These are phyloP conservation scores for Zychaea mexicana DNA, from an alignment of 371 early-diverging fungal species.

Conservation along the genomic window DNA sequence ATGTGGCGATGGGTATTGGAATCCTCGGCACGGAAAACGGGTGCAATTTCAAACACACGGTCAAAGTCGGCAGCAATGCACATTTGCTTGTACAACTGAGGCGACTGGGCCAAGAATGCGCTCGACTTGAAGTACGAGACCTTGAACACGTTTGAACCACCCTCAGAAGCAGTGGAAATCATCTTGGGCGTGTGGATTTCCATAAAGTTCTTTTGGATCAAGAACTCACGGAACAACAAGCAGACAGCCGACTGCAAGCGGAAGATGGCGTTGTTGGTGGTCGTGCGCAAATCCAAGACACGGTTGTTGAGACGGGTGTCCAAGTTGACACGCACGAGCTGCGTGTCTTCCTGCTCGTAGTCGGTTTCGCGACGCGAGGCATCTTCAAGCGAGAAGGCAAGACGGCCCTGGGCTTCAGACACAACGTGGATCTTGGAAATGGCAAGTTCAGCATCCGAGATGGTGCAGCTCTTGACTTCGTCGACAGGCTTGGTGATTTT, in stretches of 20 bases:
- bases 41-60: conserved; percentile 98
- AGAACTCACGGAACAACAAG: conserved; percentile 93
- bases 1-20: conserved; percentile 99
- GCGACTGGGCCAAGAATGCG: conserved; percentile 99
- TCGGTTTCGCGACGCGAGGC: conserved; percentile 90
- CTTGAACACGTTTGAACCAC: conserved; percentile 99
- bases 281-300: conserved; percentile 95
- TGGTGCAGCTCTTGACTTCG: conserved; percentile 90
- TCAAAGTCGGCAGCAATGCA: conserved; percentile 98
- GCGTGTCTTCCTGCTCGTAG: conserved; percentile 69
- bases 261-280: conserved; percentile 98
- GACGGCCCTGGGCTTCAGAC: conserved; percentile 78
- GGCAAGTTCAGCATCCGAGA: conserved; percentile 88
- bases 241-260: conserved; percentile 96
- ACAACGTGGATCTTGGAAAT: conserved; percentile 76
- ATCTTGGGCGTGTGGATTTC: conserved; percentile 99
- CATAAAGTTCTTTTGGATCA: conserved; percentile 83
- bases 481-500: conserved; percentile 79
- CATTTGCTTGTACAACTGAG: conserved; percentile 99
- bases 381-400: conserved; percentile 97
- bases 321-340: conserved; percentile 81
- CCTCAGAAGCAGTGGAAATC: conserved; percentile 96
- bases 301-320: conserved; percentile 98
- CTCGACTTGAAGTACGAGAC: conserved; percentile 95
- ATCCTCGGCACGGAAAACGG: conserved; percentile 99